Evolutionary conservation across 345 rosid species (phyloP).

Genomic region (Pistacia integerrima): DNA sequence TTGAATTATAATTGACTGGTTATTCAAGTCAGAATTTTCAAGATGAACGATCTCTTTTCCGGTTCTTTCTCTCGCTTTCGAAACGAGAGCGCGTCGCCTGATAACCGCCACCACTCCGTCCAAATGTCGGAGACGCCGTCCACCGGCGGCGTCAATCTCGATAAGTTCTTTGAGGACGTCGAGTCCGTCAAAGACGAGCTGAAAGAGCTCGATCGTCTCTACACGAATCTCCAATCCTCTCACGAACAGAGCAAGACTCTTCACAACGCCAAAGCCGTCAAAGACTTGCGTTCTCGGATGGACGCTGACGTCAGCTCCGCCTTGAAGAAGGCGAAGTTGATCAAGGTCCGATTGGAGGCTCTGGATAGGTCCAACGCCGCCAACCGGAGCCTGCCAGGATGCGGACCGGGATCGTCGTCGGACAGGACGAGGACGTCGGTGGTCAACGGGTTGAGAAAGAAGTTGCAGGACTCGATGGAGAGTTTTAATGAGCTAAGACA

Average conservation of each 20-base stretch:
- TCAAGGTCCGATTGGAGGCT: constrained; percentile 80
- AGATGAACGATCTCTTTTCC: constrained; percentile 83
- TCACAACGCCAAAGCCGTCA: constrained; percentile 75
- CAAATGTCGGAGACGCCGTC: constrained; percentile 35
- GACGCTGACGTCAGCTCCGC: constrained; percentile 81
- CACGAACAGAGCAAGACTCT: constrained; percentile 94
- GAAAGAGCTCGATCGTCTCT: constrained; percentile 68
- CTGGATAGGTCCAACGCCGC: constrained; percentile 87
- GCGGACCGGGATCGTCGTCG: constrained; percentile 89
- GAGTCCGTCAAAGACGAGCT: constrained; percentile 83
- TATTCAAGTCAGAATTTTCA: no score
- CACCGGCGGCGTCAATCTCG: constrained; percentile 66
- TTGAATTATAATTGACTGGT: no score
- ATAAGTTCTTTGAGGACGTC: constrained; percentile 83
- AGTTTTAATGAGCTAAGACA: constrained; percentile 70
- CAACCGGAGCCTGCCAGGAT: constrained; percentile 72
- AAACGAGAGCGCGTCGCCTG: constrained; percentile 45
- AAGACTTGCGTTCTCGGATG: constrained; percentile 76
- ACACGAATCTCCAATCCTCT: constrained; percentile 54
- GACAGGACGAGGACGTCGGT: constrained; percentile 85
- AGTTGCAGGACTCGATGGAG: constrained; percentile 88
- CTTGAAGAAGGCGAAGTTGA: constrained; percentile 75
- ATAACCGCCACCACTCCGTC: constrained; percentile 37
- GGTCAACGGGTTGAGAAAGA: constrained; percentile 89
- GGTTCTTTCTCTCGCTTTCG: constrained; percentile 65